Conservation (phyloP, 129 eudicot genomes). For the Pseudognaphalium luteoalbum region DNA sequence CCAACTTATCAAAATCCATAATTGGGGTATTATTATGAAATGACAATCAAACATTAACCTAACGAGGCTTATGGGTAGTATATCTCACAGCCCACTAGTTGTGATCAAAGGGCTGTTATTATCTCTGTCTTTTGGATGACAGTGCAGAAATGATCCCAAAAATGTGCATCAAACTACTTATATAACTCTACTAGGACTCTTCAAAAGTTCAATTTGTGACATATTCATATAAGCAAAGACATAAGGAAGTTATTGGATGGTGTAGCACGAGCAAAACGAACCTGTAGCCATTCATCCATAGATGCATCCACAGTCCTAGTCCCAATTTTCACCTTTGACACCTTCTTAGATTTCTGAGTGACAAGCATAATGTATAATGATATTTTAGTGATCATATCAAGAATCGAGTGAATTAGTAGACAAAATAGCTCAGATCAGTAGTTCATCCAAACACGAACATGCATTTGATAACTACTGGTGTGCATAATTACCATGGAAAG, state of each 20-base stretch:
- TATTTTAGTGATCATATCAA: too few species aligned
- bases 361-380: neutral
- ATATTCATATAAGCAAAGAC: neutral
- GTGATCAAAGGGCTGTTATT: neutral
- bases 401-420: too few species aligned
- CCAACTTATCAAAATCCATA: neutral
- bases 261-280: slow-evolving; percentile 29
- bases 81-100: neutral
- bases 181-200: neutral
- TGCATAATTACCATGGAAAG: too few species aligned
- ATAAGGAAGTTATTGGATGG: neutral
- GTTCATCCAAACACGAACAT: too few species aligned
- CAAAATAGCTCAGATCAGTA: too few species aligned
- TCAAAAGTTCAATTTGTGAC: neutral
- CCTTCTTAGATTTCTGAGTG: slow-evolving; percentile 76
- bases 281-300: slow-evolving; percentile 94
- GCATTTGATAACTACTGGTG: too few species aligned
- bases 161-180: neutral
- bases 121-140: neutral
- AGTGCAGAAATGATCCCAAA: neutral
- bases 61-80: neutral
- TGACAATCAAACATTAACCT: neutral
- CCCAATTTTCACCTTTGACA: slow-evolving; percentile 87
- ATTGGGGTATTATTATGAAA: neutral
- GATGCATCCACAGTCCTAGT: slow-evolving; percentile 79